Conservation (phyloP, 2,329 filamentous ascomycete species). For the Aschersonia sp. region DNA sequence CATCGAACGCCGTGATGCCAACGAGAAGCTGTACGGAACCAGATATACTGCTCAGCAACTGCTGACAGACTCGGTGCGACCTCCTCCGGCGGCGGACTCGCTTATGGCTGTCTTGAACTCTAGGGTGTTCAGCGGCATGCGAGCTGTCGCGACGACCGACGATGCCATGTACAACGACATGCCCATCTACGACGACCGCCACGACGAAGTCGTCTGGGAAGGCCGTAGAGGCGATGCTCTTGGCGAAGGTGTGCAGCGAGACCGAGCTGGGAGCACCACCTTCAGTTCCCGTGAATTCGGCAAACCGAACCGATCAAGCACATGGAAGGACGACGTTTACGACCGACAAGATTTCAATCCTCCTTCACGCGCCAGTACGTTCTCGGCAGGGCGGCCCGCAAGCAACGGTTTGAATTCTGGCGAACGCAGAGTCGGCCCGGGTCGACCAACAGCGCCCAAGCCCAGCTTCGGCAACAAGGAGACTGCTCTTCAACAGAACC, state of each 20-base stretch:
- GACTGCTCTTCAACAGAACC: conserved; percentile 49
- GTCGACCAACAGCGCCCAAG: conserved; percentile 75
- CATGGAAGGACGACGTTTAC: conserved; percentile 66
- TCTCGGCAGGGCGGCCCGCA: conserved; percentile 22
- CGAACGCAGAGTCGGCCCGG: conserved; percentile 43
- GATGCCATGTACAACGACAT: conserved; percentile 85
- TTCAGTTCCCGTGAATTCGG: conserved; percentile 32
- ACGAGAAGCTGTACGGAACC: conserved; percentile 86
- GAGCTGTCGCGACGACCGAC: conserved; percentile 24
- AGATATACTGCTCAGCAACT: conserved; percentile 71
- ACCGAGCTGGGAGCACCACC: conserved; percentile 20
- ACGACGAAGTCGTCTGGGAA: conserved; percentile 77
- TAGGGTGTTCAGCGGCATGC: conserved; percentile 61
- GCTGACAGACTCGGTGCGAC: conserved; percentile 60
- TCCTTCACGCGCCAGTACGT: conserved; percentile 36
- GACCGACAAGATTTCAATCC: conserved; percentile 37
- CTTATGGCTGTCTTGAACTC: conserved; percentile 78
- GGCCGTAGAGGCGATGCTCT: conserved; percentile 55
- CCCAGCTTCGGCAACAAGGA: conserved; percentile 57
- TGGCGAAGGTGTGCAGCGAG: conserved; percentile 43
- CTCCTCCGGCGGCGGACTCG: conserved; percentile 70
- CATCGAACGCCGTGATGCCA: conserved; percentile 89
- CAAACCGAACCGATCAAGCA: conserved; percentile 46
- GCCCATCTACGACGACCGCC: conserved; percentile 71
- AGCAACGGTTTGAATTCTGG: conserved; percentile 31